These are phyloP conservation scores for Penicillium sp. DNA, from an alignment of 2,329 filamentous ascomycete species.

Conservation along the genomic window DNA sequence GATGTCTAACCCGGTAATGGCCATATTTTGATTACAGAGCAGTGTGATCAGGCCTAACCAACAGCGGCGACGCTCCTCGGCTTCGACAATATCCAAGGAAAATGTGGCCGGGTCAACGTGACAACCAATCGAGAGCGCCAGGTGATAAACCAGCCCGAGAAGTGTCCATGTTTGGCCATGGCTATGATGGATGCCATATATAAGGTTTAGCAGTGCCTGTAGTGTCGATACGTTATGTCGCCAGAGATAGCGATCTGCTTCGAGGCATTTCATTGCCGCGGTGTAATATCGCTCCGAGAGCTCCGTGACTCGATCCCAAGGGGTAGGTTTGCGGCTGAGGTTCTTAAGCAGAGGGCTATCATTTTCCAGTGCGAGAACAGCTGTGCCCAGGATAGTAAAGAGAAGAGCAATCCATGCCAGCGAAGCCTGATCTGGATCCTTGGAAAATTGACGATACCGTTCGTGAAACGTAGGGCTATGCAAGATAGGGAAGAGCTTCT, in stretches of 20 bases:
- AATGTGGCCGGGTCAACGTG: conserved; percentile 32
- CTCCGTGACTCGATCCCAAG: conserved; percentile 18
- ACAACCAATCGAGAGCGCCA: conserved; percentile 31
- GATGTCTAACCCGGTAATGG: too few relatives aligned
- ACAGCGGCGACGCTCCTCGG: not conserved
- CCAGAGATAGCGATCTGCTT: conserved; percentile 32
- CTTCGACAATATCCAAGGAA: conserved; percentile 21
- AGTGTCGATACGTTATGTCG: conserved; percentile 30
- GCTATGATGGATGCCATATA: conserved; percentile 32
- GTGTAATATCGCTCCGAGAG: conserved; percentile 27
- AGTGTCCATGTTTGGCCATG: conserved; percentile 31
- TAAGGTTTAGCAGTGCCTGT: conserved; percentile 30
- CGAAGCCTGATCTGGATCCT: conserved; percentile 19
- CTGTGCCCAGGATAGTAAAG: conserved; percentile 18
- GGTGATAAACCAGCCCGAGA: conserved; percentile 29
- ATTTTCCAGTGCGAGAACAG: conserved; percentile 25
- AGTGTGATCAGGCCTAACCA: too few relatives aligned
- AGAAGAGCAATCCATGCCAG: conserved; percentile 25
- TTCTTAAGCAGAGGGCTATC: conserved; percentile 23
- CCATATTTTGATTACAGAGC: too few relatives aligned
- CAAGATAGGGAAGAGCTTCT: conserved; percentile 27
- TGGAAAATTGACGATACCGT: conserved; percentile 22
- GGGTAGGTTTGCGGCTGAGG: conserved; percentile 21
- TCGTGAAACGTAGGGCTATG: conserved; percentile 29
- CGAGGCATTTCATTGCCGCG: conserved; percentile 30